Evolutionary conservation across 1,139 yeast genomes (phyloP).

Genomic region (Scheffersomyces illinoinensis): DNA sequence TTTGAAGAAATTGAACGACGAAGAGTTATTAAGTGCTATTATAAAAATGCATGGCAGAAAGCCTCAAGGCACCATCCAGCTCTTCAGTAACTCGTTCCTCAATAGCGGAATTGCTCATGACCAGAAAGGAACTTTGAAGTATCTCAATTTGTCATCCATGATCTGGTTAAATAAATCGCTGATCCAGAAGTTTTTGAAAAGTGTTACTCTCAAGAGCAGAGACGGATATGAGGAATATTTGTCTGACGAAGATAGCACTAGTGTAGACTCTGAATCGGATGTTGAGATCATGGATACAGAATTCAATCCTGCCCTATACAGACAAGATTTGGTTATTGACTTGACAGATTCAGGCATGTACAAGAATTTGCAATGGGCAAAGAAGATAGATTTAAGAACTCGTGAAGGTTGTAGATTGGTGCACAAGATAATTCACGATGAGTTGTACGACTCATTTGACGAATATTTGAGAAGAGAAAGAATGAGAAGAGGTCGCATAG

Average conservation of each 20-base stretch:
- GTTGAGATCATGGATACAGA: conserved; percentile 1
- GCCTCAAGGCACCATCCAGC: not conserved
- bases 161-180: conserved; percentile 52
- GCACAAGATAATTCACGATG: conserved; percentile 32
- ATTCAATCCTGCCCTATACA: conserved; percentile 1
- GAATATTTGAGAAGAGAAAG: conserved; percentile 33
- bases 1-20: conserved; percentile 35
- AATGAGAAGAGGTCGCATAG: conserved; percentile 45
- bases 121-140: conserved; percentile 19
- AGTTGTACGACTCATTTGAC: conserved; percentile 31
- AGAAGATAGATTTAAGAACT: conserved; percentile 30
- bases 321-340: conserved; percentile 38
- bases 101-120: conserved; percentile 1
- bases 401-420: conserved; percentile 33
- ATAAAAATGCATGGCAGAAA: conserved; percentile 17
- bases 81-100: not conserved
- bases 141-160: conserved; percentile 45
- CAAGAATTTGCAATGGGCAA: conserved; percentile 58
- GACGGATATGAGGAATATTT: conserved; percentile 13
- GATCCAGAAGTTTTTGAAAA: conserved; percentile 32
- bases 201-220: conserved; percentile 6
- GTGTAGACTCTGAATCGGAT: conserved; percentile 5
- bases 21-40: conserved; percentile 36
- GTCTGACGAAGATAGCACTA: conserved; percentile 3
- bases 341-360: conserved; percentile 61